Evolutionary conservation across 2,329 filamentous ascomycete species (phyloP).

Genomic region (Aspergillus floridensis): DNA sequence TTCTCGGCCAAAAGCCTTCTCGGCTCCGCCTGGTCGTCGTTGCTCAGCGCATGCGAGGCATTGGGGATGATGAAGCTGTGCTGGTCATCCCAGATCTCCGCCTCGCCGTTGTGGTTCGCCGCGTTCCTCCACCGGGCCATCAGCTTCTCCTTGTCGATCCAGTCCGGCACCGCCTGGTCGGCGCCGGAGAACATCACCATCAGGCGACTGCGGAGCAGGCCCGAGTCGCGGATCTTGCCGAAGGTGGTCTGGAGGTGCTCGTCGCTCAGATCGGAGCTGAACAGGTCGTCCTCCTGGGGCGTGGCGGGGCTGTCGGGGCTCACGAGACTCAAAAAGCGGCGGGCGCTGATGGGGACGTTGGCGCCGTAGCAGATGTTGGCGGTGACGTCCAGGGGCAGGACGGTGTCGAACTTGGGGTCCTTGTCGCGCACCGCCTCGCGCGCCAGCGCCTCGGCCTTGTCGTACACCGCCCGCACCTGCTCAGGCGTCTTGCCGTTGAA

Average conservation of each 20-base stretch:
- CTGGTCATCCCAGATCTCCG: conserved; percentile 47
- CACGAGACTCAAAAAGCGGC: conserved; percentile 58
- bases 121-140: conserved; percentile 43
- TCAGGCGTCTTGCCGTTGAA: conserved; percentile 24
- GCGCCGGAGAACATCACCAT: conserved; percentile 49
- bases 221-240: conserved; percentile 46
- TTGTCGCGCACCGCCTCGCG: conserved; percentile 20
- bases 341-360: conserved; percentile 51
- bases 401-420: conserved; percentile 23
- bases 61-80: conserved; percentile 47
- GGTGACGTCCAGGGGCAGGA: conserved; percentile 37
- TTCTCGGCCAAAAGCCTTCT: conserved; percentile 25
- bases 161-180: conserved; percentile 47
- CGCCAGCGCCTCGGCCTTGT: conserved; percentile 34
- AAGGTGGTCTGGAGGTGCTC: conserved; percentile 62
- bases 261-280: conserved; percentile 69
- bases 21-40: conserved; percentile 34
- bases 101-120: conserved; percentile 22
- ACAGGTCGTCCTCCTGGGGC: conserved; percentile 78
- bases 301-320: conserved; percentile 52
- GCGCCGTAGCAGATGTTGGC: conserved; percentile 31
- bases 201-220: conserved; percentile 40
- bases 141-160: conserved; percentile 47
- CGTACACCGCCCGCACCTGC: conserved; percentile 28
- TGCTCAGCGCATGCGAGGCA: conserved; percentile 37